Conservation (phyloP, 1,139 yeast genomes). For the Diutina sp. region DNA sequence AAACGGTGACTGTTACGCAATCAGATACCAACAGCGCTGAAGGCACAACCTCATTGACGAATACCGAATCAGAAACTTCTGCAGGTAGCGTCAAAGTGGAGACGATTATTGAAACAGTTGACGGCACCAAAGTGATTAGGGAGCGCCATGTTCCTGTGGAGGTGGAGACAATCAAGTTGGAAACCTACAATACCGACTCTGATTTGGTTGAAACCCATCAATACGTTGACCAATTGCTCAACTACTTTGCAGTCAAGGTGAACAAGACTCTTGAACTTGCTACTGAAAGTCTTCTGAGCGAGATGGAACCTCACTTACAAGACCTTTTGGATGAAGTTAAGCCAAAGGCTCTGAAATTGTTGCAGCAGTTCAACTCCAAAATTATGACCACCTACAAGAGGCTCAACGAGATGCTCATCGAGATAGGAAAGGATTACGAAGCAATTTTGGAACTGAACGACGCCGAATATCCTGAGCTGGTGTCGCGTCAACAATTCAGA, state of each 20-base stretch:
- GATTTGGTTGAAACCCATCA: background rate
- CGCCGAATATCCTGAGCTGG: slow-evolving; percentile 9
- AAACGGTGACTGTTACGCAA: background rate
- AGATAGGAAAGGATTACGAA: slow-evolving; percentile 37
- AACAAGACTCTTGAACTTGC: slow-evolving; percentile 32
- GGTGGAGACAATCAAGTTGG: background rate
- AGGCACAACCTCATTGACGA: background rate
- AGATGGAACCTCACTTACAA: slow-evolving; percentile 25
- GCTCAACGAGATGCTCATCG: slow-evolving; percentile 31
- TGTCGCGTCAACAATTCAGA: slow-evolving; percentile 48
- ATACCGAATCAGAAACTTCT: background rate
- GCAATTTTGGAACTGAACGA: slow-evolving; percentile 27
- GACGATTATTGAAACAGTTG: background rate
- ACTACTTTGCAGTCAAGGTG: slow-evolving; percentile 22
- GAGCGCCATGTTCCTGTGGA: background rate
- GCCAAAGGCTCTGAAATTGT: slow-evolving; percentile 12
- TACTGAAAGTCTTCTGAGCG: slow-evolving; percentile 22
- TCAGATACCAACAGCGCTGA: background rate
- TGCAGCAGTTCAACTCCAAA: slow-evolving; percentile 30
- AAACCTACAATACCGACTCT: background rate
- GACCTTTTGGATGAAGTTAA: slow-evolving; percentile 18
- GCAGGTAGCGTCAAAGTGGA: background rate
- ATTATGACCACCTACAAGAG: slow-evolving; percentile 22
- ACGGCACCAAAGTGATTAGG: background rate
- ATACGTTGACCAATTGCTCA: slow-evolving; percentile 16